phyloP scores from a whole-genome alignment of 2,329 filamentous ascomycete genomes.

The Fusarium sarcochroum region DNA sequence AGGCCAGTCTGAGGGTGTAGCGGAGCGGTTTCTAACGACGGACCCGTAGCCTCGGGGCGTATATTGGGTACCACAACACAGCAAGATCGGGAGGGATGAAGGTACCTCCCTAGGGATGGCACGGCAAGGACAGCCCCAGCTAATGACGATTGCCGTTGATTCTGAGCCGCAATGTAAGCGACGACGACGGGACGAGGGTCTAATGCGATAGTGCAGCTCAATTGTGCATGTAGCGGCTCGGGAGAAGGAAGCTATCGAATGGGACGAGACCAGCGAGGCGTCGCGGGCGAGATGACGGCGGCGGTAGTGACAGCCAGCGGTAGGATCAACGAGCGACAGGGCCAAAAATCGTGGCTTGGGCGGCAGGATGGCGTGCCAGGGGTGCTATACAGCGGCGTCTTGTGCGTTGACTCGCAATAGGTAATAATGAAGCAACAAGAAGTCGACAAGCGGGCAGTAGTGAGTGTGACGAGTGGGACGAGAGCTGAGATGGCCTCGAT shows the following conservation, averaged over 20 bases:
- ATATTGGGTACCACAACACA: constrained; percentile 49
- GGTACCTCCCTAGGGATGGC: constrained; percentile 46
- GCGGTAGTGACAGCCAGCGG: constrained; percentile 38
- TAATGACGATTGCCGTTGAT: constrained; percentile 40
- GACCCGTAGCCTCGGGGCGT: constrained; percentile 52
- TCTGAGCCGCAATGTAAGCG: constrained; percentile 35
- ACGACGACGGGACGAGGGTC: constrained; percentile 22
- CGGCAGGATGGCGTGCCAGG: constrained; percentile 47
- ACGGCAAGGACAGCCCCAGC: constrained; percentile 36
- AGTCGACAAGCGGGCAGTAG: constrained; percentile 39
- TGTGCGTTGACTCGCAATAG: constrained; percentile 42
- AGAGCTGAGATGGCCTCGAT: constrained; percentile 49
- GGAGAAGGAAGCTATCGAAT: constrained; percentile 37
- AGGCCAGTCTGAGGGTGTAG: constrained; percentile 52
- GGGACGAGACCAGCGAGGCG: constrained; percentile 38
- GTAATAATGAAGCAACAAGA: constrained; percentile 41
- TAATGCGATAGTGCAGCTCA: constrained; percentile 33
- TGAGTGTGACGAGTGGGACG: constrained; percentile 50
- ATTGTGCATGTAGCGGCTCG: constrained; percentile 45
- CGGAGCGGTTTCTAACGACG: constrained; percentile 53
- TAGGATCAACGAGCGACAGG: constrained; percentile 46
- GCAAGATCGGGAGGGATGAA: constrained; percentile 42
- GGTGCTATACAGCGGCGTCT: constrained; percentile 41
- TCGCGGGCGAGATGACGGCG: constrained; percentile 32
- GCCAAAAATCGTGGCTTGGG: constrained; percentile 45